These are phyloP conservation scores for Euphorbia schlechtendalii DNA, from an alignment of 441 rosid genomes.

Conservation along the genomic window DNA sequence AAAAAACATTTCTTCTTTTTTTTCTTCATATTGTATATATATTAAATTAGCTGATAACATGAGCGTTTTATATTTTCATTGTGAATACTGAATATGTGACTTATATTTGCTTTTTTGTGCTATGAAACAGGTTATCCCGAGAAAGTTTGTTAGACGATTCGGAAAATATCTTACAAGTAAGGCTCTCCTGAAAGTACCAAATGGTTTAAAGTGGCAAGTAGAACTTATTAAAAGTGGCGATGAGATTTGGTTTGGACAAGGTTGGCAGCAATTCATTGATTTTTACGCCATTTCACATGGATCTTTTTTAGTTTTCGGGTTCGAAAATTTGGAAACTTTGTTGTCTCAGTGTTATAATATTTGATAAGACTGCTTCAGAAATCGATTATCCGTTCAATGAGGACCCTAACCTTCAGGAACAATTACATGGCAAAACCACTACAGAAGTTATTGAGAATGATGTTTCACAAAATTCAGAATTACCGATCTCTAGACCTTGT, in stretches of 20 bases:
- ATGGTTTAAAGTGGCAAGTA: slow-evolving; percentile 7
- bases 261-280: slow-evolving; percentile 3
- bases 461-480: too few relatives aligned
- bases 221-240: neutral
- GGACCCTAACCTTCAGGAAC: neutral
- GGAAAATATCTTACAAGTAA: neutral
- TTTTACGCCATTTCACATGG: neutral
- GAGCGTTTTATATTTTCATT: too few relatives aligned
- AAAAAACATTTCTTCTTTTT: too few relatives aligned
- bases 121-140: neutral
- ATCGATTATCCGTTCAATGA: neutral
- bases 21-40: too few relatives aligned
- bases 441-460: neutral
- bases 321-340: neutral
- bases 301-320: neutral
- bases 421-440: neutral
- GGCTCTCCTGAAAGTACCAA: neutral
- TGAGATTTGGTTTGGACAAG: slow-evolving; percentile 9
- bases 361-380: slow-evolving; percentile 9
- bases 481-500: too few relatives aligned
- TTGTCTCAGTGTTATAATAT: neutral
- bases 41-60: too few relatives aligned
- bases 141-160: neutral
- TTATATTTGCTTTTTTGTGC: neutral
- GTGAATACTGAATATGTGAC: too few relatives aligned